phyloP scores from a whole-genome alignment of 2,329 filamentous ascomycete species.

The Didymella arachidicola region DNA sequence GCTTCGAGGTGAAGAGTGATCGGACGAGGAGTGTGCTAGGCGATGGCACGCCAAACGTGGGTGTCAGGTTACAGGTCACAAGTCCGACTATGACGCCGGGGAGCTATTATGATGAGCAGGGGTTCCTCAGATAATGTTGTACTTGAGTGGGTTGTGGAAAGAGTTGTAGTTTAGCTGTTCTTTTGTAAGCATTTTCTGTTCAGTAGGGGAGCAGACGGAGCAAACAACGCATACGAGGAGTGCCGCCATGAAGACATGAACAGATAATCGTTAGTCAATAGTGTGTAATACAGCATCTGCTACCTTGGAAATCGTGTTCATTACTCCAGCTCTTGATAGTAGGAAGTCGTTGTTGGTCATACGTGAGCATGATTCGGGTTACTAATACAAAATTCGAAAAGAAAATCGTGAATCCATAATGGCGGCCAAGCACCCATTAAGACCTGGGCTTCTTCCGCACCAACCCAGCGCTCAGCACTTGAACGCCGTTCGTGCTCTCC shows the following conservation, averaged over 20 bases:
- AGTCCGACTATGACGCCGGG: constrained; percentile 34
- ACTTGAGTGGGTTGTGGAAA: background rate
- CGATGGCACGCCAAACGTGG: constrained; percentile 35
- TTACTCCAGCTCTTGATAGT: background rate
- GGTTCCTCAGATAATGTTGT: constrained; percentile 34
- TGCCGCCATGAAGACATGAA: background rate
- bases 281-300: constrained; percentile 15
- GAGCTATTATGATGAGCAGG: constrained; percentile 47
- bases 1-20: background rate
- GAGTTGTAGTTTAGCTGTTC: background rate
- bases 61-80: constrained; percentile 28
- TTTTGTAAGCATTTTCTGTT: background rate
- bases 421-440: constrained; percentile 9
- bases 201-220: background rate
- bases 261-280: constrained; percentile 18
- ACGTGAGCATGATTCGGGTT: background rate
- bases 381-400: background rate
- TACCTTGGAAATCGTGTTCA: background rate
- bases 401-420: background rate
- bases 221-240: background rate
- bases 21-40: constrained; percentile 34
- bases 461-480: constrained; percentile 40
- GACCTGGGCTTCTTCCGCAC: constrained; percentile 48
- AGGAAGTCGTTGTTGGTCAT: background rate
- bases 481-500: constrained; percentile 31